phyloP scores from a whole-genome alignment of 1,284 basidiomycete species.

The Inonotus hispidus region DNA sequence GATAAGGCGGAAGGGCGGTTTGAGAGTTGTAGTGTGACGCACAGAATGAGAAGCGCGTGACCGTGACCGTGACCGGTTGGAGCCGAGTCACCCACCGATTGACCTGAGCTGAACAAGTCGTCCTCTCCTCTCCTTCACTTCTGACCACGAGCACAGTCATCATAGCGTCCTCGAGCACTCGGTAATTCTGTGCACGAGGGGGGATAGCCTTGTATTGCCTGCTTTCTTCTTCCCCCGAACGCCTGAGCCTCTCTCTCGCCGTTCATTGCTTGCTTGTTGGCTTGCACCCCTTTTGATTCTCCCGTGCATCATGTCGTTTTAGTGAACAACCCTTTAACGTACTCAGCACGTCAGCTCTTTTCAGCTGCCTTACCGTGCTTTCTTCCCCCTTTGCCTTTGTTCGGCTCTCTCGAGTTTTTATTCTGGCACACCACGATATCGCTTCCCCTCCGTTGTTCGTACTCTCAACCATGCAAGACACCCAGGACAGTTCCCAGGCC shows the following conservation, averaged over 20 bases:
- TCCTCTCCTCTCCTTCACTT: background rate
- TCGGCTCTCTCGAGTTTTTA: conserved; percentile 6
- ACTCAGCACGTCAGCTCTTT: conserved; percentile 13
- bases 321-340: conserved; percentile 5
- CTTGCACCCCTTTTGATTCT: background rate
- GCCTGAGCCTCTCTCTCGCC: background rate
- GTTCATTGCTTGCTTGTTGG: background rate
- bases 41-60: background rate
- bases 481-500: conserved; percentile 44
- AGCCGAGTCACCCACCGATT: background rate
- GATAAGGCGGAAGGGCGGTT: background rate
- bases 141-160: background rate
- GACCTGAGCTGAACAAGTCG: background rate
- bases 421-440: background rate
- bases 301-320: conserved; percentile 15
- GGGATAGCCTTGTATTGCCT: background rate
- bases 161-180: background rate
- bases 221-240: conserved; percentile 6
- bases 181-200: conserved; percentile 1
- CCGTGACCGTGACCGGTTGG: background rate
- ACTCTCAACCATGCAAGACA: conserved; percentile 31
- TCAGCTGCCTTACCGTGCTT: conserved; percentile 3
- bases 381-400: conserved; percentile 3
- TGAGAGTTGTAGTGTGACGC: background rate
- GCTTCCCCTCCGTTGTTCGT: background rate